phyloP scores from a whole-genome alignment of 352 stramenopile genomes.

The Globisporangium rhizosaccharum region DNA sequence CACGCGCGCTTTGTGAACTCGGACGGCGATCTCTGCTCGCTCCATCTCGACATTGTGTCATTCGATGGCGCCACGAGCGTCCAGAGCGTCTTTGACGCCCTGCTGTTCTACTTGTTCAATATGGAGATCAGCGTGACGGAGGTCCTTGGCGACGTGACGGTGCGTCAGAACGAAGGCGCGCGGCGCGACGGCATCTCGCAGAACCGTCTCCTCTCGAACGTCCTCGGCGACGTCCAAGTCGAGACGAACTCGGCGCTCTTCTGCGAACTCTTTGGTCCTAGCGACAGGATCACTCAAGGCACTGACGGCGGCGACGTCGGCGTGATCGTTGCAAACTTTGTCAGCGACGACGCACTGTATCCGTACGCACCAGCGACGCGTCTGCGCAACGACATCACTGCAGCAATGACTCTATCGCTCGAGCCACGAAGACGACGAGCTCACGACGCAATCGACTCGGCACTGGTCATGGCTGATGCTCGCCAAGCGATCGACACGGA shows the following conservation, averaged over 20 bases:
- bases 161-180: constrained; percentile 57
- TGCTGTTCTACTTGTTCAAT: constrained; percentile 29
- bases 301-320: constrained; percentile 25
- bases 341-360: constrained; percentile 38
- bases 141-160: constrained; percentile 34
- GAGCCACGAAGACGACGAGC: constrained; percentile 4
- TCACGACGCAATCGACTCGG: constrained; percentile 5
- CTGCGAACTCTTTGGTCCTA: constrained; percentile 15
- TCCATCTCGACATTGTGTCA: constrained; percentile 34
- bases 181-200: constrained; percentile 38
- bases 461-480: not conserved
- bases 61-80: constrained; percentile 25
- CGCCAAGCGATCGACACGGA: not conserved
- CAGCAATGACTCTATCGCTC: constrained; percentile 4
- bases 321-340: constrained; percentile 26
- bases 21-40: constrained; percentile 24
- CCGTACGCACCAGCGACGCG: constrained; percentile 30
- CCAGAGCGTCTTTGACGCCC: constrained; percentile 34
- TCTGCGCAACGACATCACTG: constrained; percentile 32
- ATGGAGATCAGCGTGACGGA: constrained; percentile 50
- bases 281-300: constrained; percentile 5
- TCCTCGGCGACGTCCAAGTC: constrained; percentile 17
- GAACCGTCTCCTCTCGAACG: constrained; percentile 30
- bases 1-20: constrained; percentile 21
- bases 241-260: constrained; percentile 34